Evolutionary conservation across 495 filamentous ascomycete genomes (phyloP), one percentile per base, ranked within the genome.

Genomic region (Lepidopterella palustris): DNA sequence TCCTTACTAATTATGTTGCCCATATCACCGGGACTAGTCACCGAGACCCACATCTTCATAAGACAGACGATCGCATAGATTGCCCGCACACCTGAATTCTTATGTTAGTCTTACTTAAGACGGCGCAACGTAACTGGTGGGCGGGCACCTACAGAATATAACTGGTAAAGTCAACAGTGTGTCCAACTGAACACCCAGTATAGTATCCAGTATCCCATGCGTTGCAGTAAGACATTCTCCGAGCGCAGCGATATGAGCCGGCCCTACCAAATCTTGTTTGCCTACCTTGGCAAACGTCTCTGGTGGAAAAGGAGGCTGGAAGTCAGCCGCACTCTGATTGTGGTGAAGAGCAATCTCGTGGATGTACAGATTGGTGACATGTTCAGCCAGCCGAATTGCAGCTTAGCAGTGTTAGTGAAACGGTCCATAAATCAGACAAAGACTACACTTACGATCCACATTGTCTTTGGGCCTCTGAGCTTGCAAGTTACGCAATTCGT

Each of bases 31-130:
- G 87, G 79, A 10, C 82, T 78, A 11, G 80, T 84, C 9, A 89
- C 85, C 2, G 88, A 84, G 51, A 90, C 88, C 71, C 90, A 90
- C 60, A 96, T 82, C 66, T 95, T 96, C 70, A 96, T 90, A 18
- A 97, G 72, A 18, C 90, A 82, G n/a, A 97, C 84, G 21, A 87
- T 80, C 4, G 90, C 87, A 61, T 93, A 95, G 27, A 87, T 82
- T 39, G 89, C 83, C 13, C 90, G 86, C 42, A 92, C 87, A 57
- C 59, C 66, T 69, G 10, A 63, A n/a, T n/a, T n/a, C n/a, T n/a
- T n/a, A n/a, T n/a, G n/a, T n/a, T n/a, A n/a, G n/a, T n/a, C n/a
- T n/a, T n/a, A n/a, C n/a, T n/a, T n/a, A n/a, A n/a, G n/a, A n/a
- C n/a, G n/a, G n/a, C n/a, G n/a, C n/a, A n/a, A n/a, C n/a, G n/a